Base-by-base conservation (phyloP, 2,329 filamentous ascomycete species). In the Trichoderma hamatum region DNA sequence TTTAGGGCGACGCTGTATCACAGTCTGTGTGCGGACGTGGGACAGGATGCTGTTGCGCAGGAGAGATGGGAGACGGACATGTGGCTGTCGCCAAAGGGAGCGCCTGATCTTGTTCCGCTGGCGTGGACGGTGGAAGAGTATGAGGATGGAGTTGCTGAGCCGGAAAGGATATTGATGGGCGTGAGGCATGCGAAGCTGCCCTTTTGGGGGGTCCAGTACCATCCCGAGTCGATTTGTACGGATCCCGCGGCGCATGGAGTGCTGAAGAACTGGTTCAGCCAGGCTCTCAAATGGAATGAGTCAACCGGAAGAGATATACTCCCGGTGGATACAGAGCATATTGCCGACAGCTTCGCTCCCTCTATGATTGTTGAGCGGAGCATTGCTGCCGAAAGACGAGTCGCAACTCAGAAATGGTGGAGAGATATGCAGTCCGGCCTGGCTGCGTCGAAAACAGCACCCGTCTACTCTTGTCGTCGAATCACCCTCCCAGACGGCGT, bases 131-230 rank as follows among this genome's bases (percentile, higher is more conserved):
- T 84, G 39, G 84, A 86, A 72, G 76, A 79, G 6, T 75, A 80
- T 6, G 78, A 78, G 4, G 79, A 77, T 1, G 72, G 7, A 69
- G 70, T 0, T 1, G 70, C 1, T 1, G 75, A 76, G 13, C 72
- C 74, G 10, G 85, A 88, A 75, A 81, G 85, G 52, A 84, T 94
- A 3, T 79, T 96, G n/a, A 96, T 96, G 92, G 92, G 87, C 0
- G 88, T 90, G 19, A 87, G 84, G 71, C 93, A 97, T 77, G 80
- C 77, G 21, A 76, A 72, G 1, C 90, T 88, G 72, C 94, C 94
- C 0, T 92, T 95, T 72, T 96, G 92, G 90, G 94, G 92, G 0
- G 84, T 97, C 21, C 94, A 97, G 76, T 97, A 96, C 74, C 94
- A 97, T 75, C 94, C 94, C 0, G 94, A 97, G 78, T 97, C 93